Evolutionary conservation across 345 rosid genomes (phyloP).

Genomic region (Camelina hispida): DNA sequence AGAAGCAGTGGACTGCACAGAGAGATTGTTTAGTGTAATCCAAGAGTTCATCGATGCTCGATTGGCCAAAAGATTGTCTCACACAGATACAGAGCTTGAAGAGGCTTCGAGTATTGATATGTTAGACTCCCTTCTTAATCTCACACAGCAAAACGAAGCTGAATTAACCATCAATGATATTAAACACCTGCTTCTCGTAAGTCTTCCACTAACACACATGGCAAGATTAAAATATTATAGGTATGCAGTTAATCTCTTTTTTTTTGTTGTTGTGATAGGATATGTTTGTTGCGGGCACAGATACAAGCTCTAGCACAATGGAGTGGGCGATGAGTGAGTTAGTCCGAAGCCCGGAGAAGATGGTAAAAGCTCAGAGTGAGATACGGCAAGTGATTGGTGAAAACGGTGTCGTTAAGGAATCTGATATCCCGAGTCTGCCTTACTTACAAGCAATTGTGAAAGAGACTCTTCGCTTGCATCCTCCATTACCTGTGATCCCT

Average conservation of each 20-base stretch:
- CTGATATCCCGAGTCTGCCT: constrained; percentile 37
- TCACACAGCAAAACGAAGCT: constrained; percentile 30
- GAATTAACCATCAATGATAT: constrained; percentile 33
- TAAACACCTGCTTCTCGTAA: constrained; percentile 49
- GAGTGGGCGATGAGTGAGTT: constrained; percentile 48
- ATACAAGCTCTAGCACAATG: constrained; percentile 48
- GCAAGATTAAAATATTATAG: neutral
- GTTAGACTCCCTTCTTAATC: constrained; percentile 47
- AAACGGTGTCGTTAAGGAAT: constrained; percentile 43
- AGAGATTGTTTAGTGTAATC: constrained; percentile 33
- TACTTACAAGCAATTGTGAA: constrained; percentile 50
- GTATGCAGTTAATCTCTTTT: too few relatives aligned
- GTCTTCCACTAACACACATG: constrained; percentile 2
- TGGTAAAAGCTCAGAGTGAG: constrained; percentile 41
- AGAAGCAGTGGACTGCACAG: constrained; percentile 20
- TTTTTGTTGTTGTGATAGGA: constrained; percentile 41
- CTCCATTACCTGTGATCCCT: constrained; percentile 47
- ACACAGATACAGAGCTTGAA: neutral
- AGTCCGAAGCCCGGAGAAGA: constrained; percentile 27
- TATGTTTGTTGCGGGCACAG: constrained; percentile 50
- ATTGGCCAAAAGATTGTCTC: constrained; percentile 24
- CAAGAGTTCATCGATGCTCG: constrained; percentile 42
- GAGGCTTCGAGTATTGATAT: constrained; percentile 43
- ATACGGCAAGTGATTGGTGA: constrained; percentile 41
- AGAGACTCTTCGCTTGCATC: constrained; percentile 56